Evolutionary conservation across 2,329 filamentous ascomycete species (phyloP).

Genomic region (Drechslerella dactyloides): DNA sequence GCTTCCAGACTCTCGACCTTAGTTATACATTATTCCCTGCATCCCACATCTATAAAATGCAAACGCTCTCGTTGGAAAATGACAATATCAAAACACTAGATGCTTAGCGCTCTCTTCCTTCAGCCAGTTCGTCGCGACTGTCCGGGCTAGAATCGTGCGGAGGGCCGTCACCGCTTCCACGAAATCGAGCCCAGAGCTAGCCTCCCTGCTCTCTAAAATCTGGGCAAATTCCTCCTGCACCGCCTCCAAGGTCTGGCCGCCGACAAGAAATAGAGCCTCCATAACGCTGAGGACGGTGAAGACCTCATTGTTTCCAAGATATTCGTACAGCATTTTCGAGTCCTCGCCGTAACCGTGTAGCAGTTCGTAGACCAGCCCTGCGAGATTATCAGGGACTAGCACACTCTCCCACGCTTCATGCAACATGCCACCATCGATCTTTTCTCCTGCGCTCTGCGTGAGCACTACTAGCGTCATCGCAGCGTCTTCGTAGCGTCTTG

Average conservation of each 20-base stretch:
- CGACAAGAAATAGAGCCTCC: slow-evolving; percentile 36
- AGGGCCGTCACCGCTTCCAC: slow-evolving; percentile 31
- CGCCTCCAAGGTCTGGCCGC: slow-evolving; percentile 35
- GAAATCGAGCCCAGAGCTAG: slow-evolving; percentile 24
- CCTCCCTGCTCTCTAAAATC: slow-evolving; percentile 10
- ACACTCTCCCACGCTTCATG: slow-evolving; percentile 45
- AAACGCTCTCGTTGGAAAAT: background rate
- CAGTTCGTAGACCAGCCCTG: slow-evolving; percentile 42
- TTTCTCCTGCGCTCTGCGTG: slow-evolving; percentile 39
- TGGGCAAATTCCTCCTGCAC: slow-evolving; percentile 36
- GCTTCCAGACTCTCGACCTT: no score
- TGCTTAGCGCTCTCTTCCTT: slow-evolving; percentile 29
- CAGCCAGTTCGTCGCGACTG: slow-evolving; percentile 32
- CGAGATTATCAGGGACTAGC: slow-evolving; percentile 30
- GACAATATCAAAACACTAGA: slow-evolving; percentile 25
- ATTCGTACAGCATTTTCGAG: slow-evolving; percentile 7
- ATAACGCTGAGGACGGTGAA: slow-evolving; percentile 33
- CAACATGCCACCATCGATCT: slow-evolving; percentile 37
- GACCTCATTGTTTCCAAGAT: slow-evolving; percentile 28
- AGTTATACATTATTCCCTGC: no score
- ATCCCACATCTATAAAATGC: background rate
- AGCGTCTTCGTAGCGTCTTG: slow-evolving; percentile 27
- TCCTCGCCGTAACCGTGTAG: slow-evolving; percentile 10
- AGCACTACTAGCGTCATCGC: slow-evolving; percentile 35
- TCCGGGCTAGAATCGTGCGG: slow-evolving; percentile 13